A percentile compares a stretch with the other conserved stretches of the same genome.
Conservation (phyloP, 495 filamentous ascomycete species). For the Pyrenula aspistea region DNA sequence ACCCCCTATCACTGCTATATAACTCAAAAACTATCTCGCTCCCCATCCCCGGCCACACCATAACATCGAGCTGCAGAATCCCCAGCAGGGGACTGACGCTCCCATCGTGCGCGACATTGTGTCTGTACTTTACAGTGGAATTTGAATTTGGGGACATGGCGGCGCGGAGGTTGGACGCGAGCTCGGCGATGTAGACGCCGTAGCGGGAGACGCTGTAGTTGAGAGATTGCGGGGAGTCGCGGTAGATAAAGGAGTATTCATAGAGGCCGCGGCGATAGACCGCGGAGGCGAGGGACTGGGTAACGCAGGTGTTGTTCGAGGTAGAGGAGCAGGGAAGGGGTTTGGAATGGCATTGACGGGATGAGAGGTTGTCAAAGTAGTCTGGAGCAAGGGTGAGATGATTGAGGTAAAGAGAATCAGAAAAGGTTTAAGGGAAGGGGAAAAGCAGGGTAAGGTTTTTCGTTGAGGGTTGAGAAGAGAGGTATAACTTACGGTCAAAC, state of each 20-base stretch:
- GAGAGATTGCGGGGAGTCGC: constrained; percentile 43
- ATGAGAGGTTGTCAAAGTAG: constrained; percentile 63
- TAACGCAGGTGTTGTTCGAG: constrained; percentile 38
- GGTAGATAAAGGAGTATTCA: constrained; percentile 59
- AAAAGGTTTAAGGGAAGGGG: no score
- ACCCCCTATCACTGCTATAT: constrained; percentile 22
- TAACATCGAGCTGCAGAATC: constrained; percentile 51
- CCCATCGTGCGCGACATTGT: constrained; percentile 63
- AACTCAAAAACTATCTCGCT: constrained; percentile 58
- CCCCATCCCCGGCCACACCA: constrained; percentile 71
- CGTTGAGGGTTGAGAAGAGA: background rate
- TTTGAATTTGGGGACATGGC: constrained; percentile 10
- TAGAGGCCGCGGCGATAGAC: constrained; percentile 59
- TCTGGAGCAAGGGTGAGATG: constrained; percentile 18
- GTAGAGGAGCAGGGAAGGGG: constrained; percentile 46
- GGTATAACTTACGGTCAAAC: constrained; percentile 29
- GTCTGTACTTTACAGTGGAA: constrained; percentile 35
- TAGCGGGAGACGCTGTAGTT: constrained; percentile 36
- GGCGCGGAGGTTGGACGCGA: constrained; percentile 44
- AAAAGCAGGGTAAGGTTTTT: no score
- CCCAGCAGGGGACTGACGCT: constrained; percentile 46
- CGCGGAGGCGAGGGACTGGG: constrained; percentile 37
- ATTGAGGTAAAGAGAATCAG: no score
- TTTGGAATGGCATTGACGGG: constrained; percentile 52
- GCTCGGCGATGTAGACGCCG: constrained; percentile 54